Conservation (phyloP, 1,139 yeast species). For the Geotrichum bryndzae region DNA sequence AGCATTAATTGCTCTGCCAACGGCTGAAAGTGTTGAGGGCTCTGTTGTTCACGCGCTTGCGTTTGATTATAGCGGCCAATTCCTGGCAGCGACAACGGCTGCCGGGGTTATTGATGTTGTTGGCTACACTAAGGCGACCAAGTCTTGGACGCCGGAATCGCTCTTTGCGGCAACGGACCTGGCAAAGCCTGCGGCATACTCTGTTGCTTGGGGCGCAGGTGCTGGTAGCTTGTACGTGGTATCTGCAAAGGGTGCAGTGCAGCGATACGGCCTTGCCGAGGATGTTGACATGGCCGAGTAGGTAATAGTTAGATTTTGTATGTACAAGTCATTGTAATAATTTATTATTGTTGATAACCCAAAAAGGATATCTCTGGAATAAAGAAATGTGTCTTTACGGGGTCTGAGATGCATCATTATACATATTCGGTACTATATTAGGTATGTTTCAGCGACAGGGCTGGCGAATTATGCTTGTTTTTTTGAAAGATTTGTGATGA, state of each 20-base stretch:
- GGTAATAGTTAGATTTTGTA: background rate
- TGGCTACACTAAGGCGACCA: slow-evolving; percentile 21
- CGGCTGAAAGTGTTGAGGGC: slow-evolving; percentile 9
- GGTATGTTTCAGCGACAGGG: too few species aligned
- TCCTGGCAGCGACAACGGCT: slow-evolving; percentile 29
- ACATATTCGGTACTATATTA: too few species aligned
- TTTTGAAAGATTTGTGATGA: too few species aligned
- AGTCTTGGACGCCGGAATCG: slow-evolving; percentile 19
- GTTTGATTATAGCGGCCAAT: slow-evolving; percentile 43
- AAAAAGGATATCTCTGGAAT: background rate
- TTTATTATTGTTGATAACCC: background rate
- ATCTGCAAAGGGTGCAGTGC: slow-evolving; percentile 23
- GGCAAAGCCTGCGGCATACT: slow-evolving; percentile 17
- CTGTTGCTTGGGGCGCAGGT: slow-evolving; percentile 23
- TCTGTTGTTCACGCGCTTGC: slow-evolving; percentile 28
- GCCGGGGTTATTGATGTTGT: slow-evolving; percentile 22
- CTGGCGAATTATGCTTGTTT: too few species aligned
- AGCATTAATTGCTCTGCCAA: slow-evolving; percentile 25
- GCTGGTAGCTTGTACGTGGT: slow-evolving; percentile 22
- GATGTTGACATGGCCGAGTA: slow-evolving; percentile 14
- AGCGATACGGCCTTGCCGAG: background rate
- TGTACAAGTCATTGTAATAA: background rate
- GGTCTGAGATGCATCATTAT: background rate
- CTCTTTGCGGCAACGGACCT: background rate
- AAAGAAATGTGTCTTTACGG: background rate